Conservation (phyloP, 2,329 filamentous ascomycete species). For the Aspergillus ustus region DNA sequence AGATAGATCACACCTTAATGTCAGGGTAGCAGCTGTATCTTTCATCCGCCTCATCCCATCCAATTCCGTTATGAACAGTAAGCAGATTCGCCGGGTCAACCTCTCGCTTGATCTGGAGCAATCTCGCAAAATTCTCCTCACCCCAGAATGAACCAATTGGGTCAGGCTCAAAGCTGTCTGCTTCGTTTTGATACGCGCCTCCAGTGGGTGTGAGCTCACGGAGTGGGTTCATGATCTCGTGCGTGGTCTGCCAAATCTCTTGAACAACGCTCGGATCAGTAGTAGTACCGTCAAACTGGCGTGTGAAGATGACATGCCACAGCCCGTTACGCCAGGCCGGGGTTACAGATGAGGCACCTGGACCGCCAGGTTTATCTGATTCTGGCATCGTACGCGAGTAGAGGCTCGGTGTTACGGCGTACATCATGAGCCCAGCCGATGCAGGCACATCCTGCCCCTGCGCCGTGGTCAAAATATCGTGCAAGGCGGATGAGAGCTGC, state of each 20-base stretch:
- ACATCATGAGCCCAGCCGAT: conserved; percentile 9
- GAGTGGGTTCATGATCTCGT: conserved; percentile 20
- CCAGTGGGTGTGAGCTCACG: conserved; percentile 21
- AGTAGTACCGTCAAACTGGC: conserved; percentile 12
- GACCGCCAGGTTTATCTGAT: conserved; percentile 18
- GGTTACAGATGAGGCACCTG: conserved; percentile 24
- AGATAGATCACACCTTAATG: conserved; percentile 7
- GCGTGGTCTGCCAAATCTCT: conserved; percentile 18
- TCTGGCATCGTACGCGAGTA: conserved; percentile 17
- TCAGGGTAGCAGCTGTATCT: conserved; percentile 22
- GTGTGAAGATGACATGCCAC: conserved; percentile 25
- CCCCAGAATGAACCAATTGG: conserved; percentile 22
- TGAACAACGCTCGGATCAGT: conserved; percentile 17
- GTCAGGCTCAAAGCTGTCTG: conserved; percentile 22
- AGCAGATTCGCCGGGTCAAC: conserved; percentile 21
- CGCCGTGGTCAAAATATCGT: conserved; percentile 8
- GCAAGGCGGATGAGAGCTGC: conserved; percentile 9
- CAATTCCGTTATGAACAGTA: conserved; percentile 21
- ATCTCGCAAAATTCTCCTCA: conserved; percentile 20
- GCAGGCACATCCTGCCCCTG: not conserved
- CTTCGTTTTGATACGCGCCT: conserved; percentile 25
- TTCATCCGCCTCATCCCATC: conserved; percentile 19
- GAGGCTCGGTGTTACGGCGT: conserved; percentile 7
- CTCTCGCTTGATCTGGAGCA: conserved; percentile 21
- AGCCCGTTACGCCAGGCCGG: conserved; percentile 26